Percentiles rank a stretch among this genome's conserved stretches.
These are phyloP conservation scores for Leccinum subgranulosum DNA, from an alignment of 768 basidiomycete species.

Conservation along the genomic window DNA sequence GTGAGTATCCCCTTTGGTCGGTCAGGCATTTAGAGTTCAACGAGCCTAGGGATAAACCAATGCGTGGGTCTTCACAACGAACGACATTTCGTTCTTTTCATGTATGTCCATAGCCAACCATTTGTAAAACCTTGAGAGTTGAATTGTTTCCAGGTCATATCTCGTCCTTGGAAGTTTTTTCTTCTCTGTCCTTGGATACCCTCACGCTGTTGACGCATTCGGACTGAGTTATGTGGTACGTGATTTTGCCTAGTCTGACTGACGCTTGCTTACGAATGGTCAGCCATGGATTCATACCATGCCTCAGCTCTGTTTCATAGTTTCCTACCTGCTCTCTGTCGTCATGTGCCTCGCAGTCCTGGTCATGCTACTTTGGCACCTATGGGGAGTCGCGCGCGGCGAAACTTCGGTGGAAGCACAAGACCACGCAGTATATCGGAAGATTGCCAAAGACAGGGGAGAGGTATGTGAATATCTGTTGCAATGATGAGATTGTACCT, in stretches of 20 bases:
- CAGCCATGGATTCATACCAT: conserved; percentile 57
- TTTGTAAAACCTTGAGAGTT: not conserved
- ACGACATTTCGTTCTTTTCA: conserved; percentile 93
- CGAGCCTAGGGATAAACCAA: conserved; percentile 82
- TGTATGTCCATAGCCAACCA: conserved; percentile 46
- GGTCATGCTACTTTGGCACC: conserved; percentile 69
- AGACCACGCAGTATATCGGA: conserved; percentile 78
- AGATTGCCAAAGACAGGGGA: conserved; percentile 62
- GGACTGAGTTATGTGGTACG: conserved; percentile 49
- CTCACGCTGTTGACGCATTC: conserved; percentile 53
- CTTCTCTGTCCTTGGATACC: conserved; percentile 62
- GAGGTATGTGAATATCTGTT: conserved; percentile 47
- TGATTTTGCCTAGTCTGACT: not conserved
- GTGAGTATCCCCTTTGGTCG: conserved; percentile 28
- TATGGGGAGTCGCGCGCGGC: conserved; percentile 66
- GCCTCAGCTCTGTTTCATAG: conserved; percentile 66
- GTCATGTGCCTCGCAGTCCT: conserved; percentile 76
- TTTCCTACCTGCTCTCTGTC: conserved; percentile 70
- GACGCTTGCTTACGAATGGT: not conserved
- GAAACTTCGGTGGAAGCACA: conserved; percentile 92
- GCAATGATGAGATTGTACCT: not conserved
- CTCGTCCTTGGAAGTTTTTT: conserved; percentile 69
- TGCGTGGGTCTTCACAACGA: conserved; percentile 96
- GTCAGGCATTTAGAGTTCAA: conserved; percentile 4
- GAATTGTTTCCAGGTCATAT: conserved; percentile 56